Conservation (phyloP, 2,329 filamentous ascomycete species). For the Xylaria sp. region DNA sequence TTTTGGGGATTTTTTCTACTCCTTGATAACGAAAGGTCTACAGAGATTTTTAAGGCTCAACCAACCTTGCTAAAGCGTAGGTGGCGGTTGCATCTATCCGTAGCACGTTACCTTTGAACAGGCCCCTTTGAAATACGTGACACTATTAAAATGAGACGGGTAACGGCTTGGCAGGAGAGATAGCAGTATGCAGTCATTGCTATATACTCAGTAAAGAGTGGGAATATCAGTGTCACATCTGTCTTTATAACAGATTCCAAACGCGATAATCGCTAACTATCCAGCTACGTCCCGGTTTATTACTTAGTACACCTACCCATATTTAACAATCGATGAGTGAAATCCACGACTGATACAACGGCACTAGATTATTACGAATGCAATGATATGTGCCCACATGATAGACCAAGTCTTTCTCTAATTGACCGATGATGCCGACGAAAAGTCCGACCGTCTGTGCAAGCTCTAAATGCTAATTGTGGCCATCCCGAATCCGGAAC, state of each 20-base stretch:
- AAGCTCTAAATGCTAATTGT: not conserved
- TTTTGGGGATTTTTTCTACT: not conserved
- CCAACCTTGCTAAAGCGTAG: not conserved
- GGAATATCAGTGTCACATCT: not conserved
- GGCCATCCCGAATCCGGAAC: not conserved
- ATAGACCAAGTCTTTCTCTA: not conserved
- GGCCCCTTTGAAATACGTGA: not conserved
- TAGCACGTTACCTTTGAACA: not conserved
- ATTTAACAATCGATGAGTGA: not conserved
- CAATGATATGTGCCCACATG: not conserved
- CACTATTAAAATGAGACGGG: not conserved
- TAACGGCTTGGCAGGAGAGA: slow-evolving; percentile 3
- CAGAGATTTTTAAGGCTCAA: too few species aligned
- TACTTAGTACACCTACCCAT: not conserved
- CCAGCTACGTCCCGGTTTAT: not conserved
- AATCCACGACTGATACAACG: not conserved
- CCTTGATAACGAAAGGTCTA: not conserved
- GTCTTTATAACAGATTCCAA: not conserved
- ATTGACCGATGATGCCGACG: not conserved
- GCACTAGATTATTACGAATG: not conserved
- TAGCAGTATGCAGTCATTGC: not conserved
- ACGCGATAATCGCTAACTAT: not conserved
- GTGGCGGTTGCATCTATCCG: not conserved
- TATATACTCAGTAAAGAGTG: not conserved
- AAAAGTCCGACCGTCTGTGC: not conserved